Percentiles rank a stretch among this genome's conserved stretches.
These are phyloP conservation scores for Luzula sylvatica DNA, from an alignment of 176 grass and related monocot species.

Conservation along the genomic window DNA sequence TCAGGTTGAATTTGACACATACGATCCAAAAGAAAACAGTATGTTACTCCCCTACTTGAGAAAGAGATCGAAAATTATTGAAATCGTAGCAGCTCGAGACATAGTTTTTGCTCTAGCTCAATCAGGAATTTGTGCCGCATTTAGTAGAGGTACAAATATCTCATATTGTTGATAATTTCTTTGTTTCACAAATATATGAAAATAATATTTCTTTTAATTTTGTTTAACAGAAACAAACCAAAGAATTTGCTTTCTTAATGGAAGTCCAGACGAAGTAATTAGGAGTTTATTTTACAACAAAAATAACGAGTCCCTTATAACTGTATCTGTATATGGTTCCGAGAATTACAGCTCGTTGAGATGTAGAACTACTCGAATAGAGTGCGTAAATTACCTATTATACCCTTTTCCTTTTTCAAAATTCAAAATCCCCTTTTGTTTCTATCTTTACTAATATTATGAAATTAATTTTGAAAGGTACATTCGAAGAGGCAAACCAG, in stretches of 20 bases:
- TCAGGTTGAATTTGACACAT: constrained; percentile 84
- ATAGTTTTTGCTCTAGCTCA: constrained; percentile 84
- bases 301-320: constrained; percentile 85
- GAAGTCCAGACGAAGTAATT: constrained; percentile 82
- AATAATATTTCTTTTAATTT: neutral
- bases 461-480: constrained; percentile 52
- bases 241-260: constrained; percentile 89
- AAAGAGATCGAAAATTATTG: constrained; percentile 93
- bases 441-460: neutral
- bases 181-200: neutral
- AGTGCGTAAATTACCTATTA: constrained; percentile 33
- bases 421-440: neutral
- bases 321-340: constrained; percentile 79
- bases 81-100: constrained; percentile 75
- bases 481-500: constrained; percentile 60
- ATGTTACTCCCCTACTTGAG: constrained; percentile 58
- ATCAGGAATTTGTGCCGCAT: constrained; percentile 81
- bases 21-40: constrained; percentile 69
- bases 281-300: constrained; percentile 97
- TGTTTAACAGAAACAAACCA: constrained; percentile 55
- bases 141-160: constrained; percentile 63
- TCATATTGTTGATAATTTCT: constrained; percentile 4
- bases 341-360: constrained; percentile 77
- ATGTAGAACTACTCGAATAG: constrained; percentile 79
- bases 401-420: neutral